Evolutionary conservation across 2,329 filamentous ascomycete species (phyloP).

Genomic region (Exophiala sideris): DNA sequence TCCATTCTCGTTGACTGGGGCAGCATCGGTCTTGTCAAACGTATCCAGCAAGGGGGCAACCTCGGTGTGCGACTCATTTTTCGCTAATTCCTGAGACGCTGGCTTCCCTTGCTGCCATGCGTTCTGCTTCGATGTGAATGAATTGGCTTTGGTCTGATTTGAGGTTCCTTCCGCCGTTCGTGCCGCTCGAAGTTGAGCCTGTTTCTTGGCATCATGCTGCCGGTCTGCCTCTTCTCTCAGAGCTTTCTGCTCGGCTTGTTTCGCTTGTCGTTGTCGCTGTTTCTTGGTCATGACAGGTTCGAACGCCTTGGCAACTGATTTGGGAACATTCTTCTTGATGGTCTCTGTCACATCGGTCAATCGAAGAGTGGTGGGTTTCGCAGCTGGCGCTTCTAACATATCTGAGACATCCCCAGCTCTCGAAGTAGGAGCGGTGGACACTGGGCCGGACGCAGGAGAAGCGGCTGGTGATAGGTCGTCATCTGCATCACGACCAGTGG

Average conservation of each 20-base stretch:
- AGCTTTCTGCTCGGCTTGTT: constrained; percentile 75
- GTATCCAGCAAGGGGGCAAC: constrained; percentile 41
- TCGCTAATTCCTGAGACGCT: constrained; percentile 25
- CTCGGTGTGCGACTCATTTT: constrained; percentile 19
- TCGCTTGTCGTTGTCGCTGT: constrained; percentile 87
- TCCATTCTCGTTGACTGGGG: constrained; percentile 8
- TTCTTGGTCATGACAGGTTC: constrained; percentile 84
- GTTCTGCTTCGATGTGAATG: constrained; percentile 50
- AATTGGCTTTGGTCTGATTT: constrained; percentile 69
- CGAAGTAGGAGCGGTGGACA: constrained; percentile 43
- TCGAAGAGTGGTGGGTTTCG: constrained; percentile 71
- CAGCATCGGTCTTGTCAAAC: constrained; percentile 33
- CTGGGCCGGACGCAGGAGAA: constrained; percentile 54
- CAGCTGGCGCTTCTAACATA: constrained; percentile 75
- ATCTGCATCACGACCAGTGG: constrained; percentile 67
- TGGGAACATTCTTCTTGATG: constrained; percentile 58
- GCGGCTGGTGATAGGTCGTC: constrained; percentile 71
- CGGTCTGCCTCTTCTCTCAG: constrained; percentile 74
- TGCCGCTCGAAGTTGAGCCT: constrained; percentile 79
- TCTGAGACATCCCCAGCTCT: constrained; percentile 73
- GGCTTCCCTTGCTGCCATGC: constrained; percentile 47
- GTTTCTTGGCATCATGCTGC: constrained; percentile 69
- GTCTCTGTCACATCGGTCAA: constrained; percentile 64
- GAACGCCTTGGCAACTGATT: constrained; percentile 56
- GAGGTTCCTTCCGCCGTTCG: constrained; percentile 77